Evolutionary conservation across 2,329 filamentous ascomycete species (phyloP).

Genomic region (Corinectria fuckeliana): DNA sequence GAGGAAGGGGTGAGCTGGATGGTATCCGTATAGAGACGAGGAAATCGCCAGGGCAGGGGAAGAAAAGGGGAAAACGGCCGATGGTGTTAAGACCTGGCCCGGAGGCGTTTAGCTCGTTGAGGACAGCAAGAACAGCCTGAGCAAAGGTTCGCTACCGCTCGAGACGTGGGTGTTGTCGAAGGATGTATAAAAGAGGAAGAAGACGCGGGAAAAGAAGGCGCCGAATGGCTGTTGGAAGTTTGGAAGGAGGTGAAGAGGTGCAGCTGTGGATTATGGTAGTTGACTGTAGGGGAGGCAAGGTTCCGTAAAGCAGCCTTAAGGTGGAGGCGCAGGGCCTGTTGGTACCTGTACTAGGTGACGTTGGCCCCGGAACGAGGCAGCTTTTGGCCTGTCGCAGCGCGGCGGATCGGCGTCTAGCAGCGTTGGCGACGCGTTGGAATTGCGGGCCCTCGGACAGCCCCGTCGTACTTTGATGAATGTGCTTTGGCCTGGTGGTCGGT

Average conservation of each 20-base stretch:
- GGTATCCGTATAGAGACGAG: neutral
- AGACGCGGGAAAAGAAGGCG: neutral
- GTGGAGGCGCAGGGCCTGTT: constrained; percentile 11
- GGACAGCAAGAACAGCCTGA: neutral
- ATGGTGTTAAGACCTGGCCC: constrained; percentile 11
- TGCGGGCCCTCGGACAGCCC: constrained; percentile 23
- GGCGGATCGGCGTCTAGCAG: constrained; percentile 12
- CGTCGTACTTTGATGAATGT: neutral
- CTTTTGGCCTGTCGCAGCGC: constrained; percentile 13
- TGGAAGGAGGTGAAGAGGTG: constrained; percentile 7
- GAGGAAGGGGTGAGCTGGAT: neutral
- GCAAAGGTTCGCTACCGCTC: neutral
- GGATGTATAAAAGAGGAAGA: neutral
- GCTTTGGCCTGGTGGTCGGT: constrained; percentile 18
- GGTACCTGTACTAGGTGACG: constrained; percentile 21
- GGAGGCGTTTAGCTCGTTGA: constrained; percentile 8
- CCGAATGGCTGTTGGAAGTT: constrained; percentile 7
- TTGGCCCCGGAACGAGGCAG: constrained; percentile 18
- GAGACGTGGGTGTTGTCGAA: neutral
- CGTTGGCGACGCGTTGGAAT: constrained; percentile 26
- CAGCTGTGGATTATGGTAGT: constrained; percentile 1
- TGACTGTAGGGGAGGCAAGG: neutral
- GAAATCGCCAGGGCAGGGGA: constrained; percentile 11
- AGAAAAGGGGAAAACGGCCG: constrained; percentile 12
- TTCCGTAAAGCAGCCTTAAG: constrained; percentile 1